These are phyloP conservation scores for Chaetomiaceae sp. DNA, from an alignment of 2,329 filamentous ascomycete species.

Conservation along the genomic window DNA sequence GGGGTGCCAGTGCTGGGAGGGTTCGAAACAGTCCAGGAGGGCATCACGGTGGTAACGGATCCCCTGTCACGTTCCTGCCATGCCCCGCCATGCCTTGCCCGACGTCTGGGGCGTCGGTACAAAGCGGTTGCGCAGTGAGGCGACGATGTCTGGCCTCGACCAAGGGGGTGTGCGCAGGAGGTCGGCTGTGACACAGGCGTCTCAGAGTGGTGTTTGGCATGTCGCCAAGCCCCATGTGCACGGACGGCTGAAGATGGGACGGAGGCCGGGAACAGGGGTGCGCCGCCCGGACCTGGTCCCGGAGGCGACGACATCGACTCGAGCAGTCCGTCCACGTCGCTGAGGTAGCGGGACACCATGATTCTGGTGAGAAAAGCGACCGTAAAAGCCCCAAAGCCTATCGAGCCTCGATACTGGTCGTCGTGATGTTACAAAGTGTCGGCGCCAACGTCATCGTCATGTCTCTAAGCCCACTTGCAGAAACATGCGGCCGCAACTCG, in stretches of 20 bases:
- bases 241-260: slow-evolving; percentile 19
- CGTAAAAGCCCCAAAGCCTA: too few species aligned
- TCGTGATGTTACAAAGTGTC: too few species aligned
- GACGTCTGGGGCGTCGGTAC: slow-evolving; percentile 29
- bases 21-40: slow-evolving; percentile 39
- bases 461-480: not conserved
- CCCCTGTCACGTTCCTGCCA: slow-evolving; percentile 11
- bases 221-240: slow-evolving; percentile 28
- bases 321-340: too few species aligned
- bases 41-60: slow-evolving; percentile 31
- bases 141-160: slow-evolving; percentile 12
- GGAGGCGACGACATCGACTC: not conserved
- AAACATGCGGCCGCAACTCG: slow-evolving; percentile 12
- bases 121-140: slow-evolving; percentile 9
- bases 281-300: slow-evolving; percentile 3
- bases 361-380: not conserved
- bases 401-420: too few species aligned
- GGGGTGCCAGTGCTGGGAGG: slow-evolving; percentile 3
- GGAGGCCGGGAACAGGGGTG: slow-evolving; percentile 8
- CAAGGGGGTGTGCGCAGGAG: slow-evolving; percentile 28
- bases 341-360: too few species aligned
- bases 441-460: slow-evolving; percentile 1
- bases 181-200: slow-evolving; percentile 43
- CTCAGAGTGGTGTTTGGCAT: slow-evolving; percentile 45
- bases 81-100: slow-evolving; percentile 19